Evolutionary conservation across 345 rosid species (phyloP), one percentile per base, ranked within the genome.

Genomic region (Linum lewisii): DNA sequence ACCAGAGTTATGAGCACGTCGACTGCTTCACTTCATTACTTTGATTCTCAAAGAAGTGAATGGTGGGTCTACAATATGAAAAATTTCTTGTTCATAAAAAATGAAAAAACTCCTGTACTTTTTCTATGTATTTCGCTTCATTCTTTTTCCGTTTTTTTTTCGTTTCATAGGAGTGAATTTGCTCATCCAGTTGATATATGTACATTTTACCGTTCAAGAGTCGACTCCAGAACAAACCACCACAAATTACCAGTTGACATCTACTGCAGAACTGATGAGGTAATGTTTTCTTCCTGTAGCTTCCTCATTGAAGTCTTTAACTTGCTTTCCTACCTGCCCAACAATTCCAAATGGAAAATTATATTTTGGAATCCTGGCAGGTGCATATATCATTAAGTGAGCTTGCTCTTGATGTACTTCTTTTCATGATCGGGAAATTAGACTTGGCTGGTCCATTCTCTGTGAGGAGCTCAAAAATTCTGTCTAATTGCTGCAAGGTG

Each of bases 401-500:
- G 84, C 77, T 81, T 61, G 80, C 98, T 0, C 62, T 88, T 77
- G 98, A 91, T 75, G 76, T 86, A 63, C 83, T 86, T 72, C 87
- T 91, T 63, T 86, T 86, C 72, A 73, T 78, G 52, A 56, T 84
- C 59, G 98, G 96, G 63, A 74, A 84, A 71, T 69, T 91, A 73
- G 75, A 87, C 65, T 66, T 88, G 75, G 95, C 96, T 63, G 98
- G 98, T 70, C 98, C 98, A 21, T 88, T 81, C 75, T 72, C 91
- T 44, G 76, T 84, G 69, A 82, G 79, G 72, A 84, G 78, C 69
- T 68, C 92, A 54, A 62, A 38, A 61, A 80, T 86, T 72, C 72
- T 86, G 64, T 77, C 95, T 70, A 86, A 86, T 65, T 79, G 81
- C 65, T 85, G 96, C 88, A 88, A 86, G 98, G 98, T 91, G 52